A percentile compares a stretch with the other conserved stretches of the same genome.
Evolutionary conservation across 2,329 filamentous ascomycete genomes (phyloP).

Genomic region (Trichoderma koningiopsis): DNA sequence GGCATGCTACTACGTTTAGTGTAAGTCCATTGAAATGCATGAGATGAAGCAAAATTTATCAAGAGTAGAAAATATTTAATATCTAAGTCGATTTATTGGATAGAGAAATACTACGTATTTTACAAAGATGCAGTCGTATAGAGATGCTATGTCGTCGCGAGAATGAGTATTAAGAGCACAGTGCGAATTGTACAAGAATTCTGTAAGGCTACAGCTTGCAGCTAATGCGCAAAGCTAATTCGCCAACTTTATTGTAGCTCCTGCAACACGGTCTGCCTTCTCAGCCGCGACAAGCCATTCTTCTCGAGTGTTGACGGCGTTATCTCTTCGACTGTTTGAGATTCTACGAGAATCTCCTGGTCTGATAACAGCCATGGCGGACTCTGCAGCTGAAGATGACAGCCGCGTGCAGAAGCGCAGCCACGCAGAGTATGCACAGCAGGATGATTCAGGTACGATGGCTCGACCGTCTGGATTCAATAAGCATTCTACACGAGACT

Average conservation of each 20-base stretch:
- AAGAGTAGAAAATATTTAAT: too few species aligned
- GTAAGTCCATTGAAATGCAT: not conserved
- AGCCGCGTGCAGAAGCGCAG: conserved; percentile 50
- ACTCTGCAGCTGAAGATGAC: conserved; percentile 38
- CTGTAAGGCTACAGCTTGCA: conserved; percentile 15
- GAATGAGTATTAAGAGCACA: not conserved
- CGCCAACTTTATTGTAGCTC: not conserved
- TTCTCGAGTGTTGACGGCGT: not conserved
- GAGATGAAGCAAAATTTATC: too few species aligned
- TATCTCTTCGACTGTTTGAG: not conserved
- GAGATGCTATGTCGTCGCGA: not conserved
- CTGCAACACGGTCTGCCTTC: conserved; percentile 19
- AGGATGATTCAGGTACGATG: conserved; percentile 47
- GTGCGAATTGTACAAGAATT: not conserved
- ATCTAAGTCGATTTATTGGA: too few species aligned
- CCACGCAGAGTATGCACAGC: conserved; percentile 56
- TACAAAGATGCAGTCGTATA: not conserved
- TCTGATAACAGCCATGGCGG: conserved; percentile 26
- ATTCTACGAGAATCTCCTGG: not conserved
- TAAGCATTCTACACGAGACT: not conserved
- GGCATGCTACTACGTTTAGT: not conserved
- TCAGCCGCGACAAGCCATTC: conserved; percentile 16
- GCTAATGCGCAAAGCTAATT: conserved; percentile 10
- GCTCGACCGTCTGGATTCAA: not conserved
- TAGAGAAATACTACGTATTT: too few species aligned